Conservation (phyloP, 495 filamentous ascomycete species). For the Annulohypoxylon stygium region DNA sequence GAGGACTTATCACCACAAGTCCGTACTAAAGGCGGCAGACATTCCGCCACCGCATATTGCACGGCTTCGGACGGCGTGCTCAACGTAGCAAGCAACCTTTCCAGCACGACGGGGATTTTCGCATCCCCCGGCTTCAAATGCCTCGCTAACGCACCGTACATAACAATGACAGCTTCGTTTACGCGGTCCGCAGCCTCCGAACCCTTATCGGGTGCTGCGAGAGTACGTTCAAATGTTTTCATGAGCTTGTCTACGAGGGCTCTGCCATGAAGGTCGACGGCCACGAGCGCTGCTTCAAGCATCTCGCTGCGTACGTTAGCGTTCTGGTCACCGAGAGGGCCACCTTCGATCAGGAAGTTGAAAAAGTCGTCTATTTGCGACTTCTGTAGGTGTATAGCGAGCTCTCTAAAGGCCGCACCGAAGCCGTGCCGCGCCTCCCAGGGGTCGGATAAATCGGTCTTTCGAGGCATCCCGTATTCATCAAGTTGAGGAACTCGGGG, state of each 20-base stretch:
- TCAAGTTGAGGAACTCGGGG: conserved; percentile 85
- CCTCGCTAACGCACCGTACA: conserved; percentile 91
- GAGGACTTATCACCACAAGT: conserved; percentile 79
- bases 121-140: conserved; percentile 86
- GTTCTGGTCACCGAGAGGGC: conserved; percentile 85
- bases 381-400: conserved; percentile 76
- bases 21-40: conserved; percentile 88
- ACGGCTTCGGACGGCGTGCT: conserved; percentile 97
- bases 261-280: conserved; percentile 83
- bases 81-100: conserved; percentile 84
- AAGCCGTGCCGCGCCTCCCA: conserved; percentile 93
- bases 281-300: conserved; percentile 88
- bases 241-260: conserved; percentile 88
- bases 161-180: conserved; percentile 96
- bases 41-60: conserved; percentile 94
- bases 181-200: conserved; percentile 84
- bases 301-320: conserved; percentile 83
- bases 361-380: conserved; percentile 80
- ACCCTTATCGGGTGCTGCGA: conserved; percentile 84
- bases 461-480: conserved; percentile 91
- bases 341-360: conserved; percentile 84
- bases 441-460: conserved; percentile 83
- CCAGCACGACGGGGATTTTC: conserved; percentile 86
- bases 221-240: conserved; percentile 85
- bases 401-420: conserved; percentile 84